These are phyloP conservation scores for Lenwebbia sp. DNA, from an alignment of 345 rosid species.

Conservation along the genomic window DNA sequence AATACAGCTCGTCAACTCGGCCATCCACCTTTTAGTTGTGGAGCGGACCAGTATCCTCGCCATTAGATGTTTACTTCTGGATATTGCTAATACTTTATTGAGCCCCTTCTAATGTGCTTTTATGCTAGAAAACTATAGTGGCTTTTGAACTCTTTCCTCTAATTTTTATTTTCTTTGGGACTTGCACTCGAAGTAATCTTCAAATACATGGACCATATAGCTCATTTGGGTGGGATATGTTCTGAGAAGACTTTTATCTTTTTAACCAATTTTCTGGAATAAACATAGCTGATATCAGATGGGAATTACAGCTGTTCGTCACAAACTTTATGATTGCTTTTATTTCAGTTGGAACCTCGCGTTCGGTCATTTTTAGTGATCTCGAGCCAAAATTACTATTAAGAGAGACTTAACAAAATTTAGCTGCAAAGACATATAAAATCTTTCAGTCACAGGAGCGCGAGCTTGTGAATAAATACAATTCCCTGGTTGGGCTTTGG, in stretches of 20 bases:
- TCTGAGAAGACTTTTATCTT: neutral
- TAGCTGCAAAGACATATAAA: constrained; percentile 71
- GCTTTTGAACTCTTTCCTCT: neutral
- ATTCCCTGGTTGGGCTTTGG: constrained; percentile 79
- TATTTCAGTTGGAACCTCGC: neutral
- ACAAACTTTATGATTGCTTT: neutral
- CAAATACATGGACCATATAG: neutral
- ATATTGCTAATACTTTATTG: neutral
- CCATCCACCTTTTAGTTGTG: constrained; percentile 61
- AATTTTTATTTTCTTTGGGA: neutral
- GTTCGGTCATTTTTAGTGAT: neutral
- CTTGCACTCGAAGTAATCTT: neutral
- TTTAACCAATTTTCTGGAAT: neutral
- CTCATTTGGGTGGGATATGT: neutral
- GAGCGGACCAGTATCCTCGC: constrained; percentile 94
- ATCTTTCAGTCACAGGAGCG: constrained; percentile 57
- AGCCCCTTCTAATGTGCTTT: neutral
- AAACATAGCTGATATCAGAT: neutral
- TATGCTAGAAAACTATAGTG: neutral
- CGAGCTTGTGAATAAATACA: constrained; percentile 78
- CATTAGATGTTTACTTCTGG: neutral
- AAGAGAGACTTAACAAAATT: constrained; percentile 28
- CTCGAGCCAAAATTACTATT: neutral
- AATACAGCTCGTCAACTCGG: constrained; percentile 70
- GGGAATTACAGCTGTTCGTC: neutral